A percentile compares a stretch with the other conserved stretches of the same genome.
phyloP scores from a whole-genome alignment of 202 grass and related monocot genomes.

The Zizania palustris region DNA sequence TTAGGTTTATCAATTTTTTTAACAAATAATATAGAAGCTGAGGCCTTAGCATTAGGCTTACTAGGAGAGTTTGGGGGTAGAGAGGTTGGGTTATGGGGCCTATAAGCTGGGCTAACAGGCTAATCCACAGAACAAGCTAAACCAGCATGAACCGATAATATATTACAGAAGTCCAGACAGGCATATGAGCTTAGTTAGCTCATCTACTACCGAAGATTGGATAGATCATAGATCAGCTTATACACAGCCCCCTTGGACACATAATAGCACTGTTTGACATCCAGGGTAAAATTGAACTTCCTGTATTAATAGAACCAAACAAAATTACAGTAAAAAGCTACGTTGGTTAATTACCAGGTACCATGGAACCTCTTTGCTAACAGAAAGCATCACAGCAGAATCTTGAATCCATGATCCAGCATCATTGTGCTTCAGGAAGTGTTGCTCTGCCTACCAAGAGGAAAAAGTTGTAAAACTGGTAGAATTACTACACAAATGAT shows the following conservation, averaged over 20 bases:
- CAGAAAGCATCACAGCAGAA: conserved; percentile 80
- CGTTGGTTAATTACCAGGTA: conserved; percentile 70
- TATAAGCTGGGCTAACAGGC: not conserved
- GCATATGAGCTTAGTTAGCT: conserved; percentile 8
- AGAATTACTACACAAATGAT: too few relatives aligned
- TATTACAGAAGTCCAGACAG: conserved; percentile 23
- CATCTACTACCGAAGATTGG: not conserved
- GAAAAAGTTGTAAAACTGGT: conserved; percentile 5
- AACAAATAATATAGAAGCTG: conserved; percentile 1
- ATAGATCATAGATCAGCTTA: not conserved
- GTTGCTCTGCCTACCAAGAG: conserved; percentile 78
- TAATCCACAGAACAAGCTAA: conserved; percentile 10
- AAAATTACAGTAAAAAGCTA: not conserved
- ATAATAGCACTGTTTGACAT: not conserved
- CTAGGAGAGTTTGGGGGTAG: not conserved
- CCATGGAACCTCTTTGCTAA: conserved; percentile 92
- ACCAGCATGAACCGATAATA: not conserved
- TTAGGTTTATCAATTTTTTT: conserved; percentile 15
- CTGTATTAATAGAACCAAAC: conserved; percentile 6
- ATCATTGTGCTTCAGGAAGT: conserved; percentile 97
- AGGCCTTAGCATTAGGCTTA: conserved; percentile 11
- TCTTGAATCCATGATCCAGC: conserved; percentile 98
- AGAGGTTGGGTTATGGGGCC: not conserved
- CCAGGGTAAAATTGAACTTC: conserved; percentile 5
- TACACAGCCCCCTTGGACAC: too few relatives aligned